Base-by-base conservation (phyloP, 2,329 filamentous ascomycete species). In the Blastomyces percursus region DNA sequence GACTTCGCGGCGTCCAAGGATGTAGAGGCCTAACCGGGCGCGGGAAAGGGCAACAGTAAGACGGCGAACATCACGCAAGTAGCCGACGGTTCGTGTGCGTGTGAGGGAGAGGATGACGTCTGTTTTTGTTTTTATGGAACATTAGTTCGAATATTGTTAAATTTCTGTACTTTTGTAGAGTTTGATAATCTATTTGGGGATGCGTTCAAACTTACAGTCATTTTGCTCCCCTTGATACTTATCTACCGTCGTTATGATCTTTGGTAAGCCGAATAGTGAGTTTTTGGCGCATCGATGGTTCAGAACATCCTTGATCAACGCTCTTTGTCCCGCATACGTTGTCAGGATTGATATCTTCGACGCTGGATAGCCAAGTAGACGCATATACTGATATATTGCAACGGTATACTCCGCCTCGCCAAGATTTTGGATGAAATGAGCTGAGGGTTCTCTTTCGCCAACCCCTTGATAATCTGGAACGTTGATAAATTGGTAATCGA, bases 221-320 rank as follows among this genome's bases (percentile, higher is more conserved):
- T 99, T 99, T 77, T 99, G 94, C 80, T 99, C 94, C 73, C 94
- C 95, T 78, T 99, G 94, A 71, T 97, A 99, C 75, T 96, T 96
- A 78, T 99, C 94, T 66, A 99, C 93, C 5, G 95, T 99, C 3
- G 90, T 92, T 35, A 99, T 90, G 61, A 89, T 87, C 75, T 87
- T 89, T 21, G 94, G 94, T 74, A 96, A 78, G 9, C 93, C 92
- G 76, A 99, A 99, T 24, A 97, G 79, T 1, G 86, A 79, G 69
- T 91, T 95, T 69, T 84, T 88, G 46, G 86, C 87, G 75, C 94
- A 99, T 63, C 94, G 84, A 72, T 95, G 90, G 16, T 78, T 79
- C 60, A 99, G 77, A 3, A 99, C 91, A 74, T 99, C 93, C 69
- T 84, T 87, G 64, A 99, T 90, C 69, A 99, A 79, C 40, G 92